Percentiles rank a stretch among this genome's conserved stretches.
phyloP scores from a whole-genome alignment of 192 early-diverging fungal genomes.

The Coemansia sp. region DNA sequence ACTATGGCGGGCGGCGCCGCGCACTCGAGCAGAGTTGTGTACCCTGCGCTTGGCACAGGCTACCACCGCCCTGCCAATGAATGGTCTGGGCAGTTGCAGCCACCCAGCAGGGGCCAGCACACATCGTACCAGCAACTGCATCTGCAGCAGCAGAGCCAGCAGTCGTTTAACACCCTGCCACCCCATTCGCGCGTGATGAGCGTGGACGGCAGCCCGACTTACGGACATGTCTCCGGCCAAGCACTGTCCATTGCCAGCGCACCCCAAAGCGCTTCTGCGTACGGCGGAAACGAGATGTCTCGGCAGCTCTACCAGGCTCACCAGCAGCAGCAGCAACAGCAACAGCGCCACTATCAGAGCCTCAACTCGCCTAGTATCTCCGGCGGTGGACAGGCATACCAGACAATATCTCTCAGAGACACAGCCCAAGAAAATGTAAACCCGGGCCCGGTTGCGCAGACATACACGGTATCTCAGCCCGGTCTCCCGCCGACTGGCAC shows the following conservation, averaged over 20 bases:
- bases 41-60: constrained; percentile 1
- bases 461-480: constrained; percentile 39
- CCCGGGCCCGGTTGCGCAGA: constrained; percentile 7
- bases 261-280: background rate
- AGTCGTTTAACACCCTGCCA: background rate
- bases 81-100: background rate
- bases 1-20: background rate
- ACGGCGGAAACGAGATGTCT: constrained; percentile 6
- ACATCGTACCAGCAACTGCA: constrained; percentile 1
- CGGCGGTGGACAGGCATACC: constrained; percentile 9
- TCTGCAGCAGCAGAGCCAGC: constrained; percentile 1
- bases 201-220: no score
- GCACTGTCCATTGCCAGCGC: background rate
- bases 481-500: constrained; percentile 38
- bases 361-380: no score
- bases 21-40: background rate
- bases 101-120: no score
- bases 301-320: constrained; percentile 5
- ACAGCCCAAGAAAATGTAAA: background rate
- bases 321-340: constrained; percentile 4
- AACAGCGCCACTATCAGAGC: constrained; percentile 1
- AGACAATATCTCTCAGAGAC: constrained; percentile 16
- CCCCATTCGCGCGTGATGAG: no score
- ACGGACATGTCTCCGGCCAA: background rate
- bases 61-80: background rate